Evolutionary conservation across 345 rosid species (phyloP), one percentile per base, ranked within the genome.

Genomic region (Linum usitatissimum): DNA sequence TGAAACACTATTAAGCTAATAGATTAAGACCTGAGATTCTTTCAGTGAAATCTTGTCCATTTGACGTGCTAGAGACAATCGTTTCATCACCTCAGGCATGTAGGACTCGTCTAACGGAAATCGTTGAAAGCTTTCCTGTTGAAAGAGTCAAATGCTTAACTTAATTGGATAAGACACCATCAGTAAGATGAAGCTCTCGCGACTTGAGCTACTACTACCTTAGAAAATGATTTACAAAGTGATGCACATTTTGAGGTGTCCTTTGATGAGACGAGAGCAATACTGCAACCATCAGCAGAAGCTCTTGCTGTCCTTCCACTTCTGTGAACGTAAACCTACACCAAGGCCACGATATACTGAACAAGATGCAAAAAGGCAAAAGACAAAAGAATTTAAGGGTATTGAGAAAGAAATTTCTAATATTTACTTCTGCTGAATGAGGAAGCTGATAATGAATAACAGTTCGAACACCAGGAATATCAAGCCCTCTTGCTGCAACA

Each of bases 241-340:
- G 97, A 66, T 63, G 87, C 90, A 75, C 87, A 90, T 70, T 93
- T 93, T 58, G 95, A 80, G 15, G 85, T 73, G 40, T 93, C 99
- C 58, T 70, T 80, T 30, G 99, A 75, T 14, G 95, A 81, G 68
- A 93, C 79, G 60, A 90, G 71, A 68, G 96, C 92, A 77, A 93
- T 85, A 70, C 87, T 93, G 79, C 99, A 93, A 59, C 99, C 99
- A 71, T 93, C 99, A 55, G 85, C 70, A 57, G 76, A 90, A 57
- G 97, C 96, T 76, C 99, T 84, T 65, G 99, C 96, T 64, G 97
- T 90, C 75, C 99, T 84, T 54, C 99, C 99, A 77, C 99, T 88
- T 82, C 99, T 82, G 68, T 93, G 99, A 14, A 93, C 95, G 76
- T 93, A 93, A 53, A 90, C 94, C 99, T 93, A 65, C 57, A 63